A percentile compares a stretch with the other conserved stretches of the same genome.
Evolutionary conservation across 2,329 filamentous ascomycete genomes (phyloP).

Genomic region (Chrysoporthe cubensis): DNA sequence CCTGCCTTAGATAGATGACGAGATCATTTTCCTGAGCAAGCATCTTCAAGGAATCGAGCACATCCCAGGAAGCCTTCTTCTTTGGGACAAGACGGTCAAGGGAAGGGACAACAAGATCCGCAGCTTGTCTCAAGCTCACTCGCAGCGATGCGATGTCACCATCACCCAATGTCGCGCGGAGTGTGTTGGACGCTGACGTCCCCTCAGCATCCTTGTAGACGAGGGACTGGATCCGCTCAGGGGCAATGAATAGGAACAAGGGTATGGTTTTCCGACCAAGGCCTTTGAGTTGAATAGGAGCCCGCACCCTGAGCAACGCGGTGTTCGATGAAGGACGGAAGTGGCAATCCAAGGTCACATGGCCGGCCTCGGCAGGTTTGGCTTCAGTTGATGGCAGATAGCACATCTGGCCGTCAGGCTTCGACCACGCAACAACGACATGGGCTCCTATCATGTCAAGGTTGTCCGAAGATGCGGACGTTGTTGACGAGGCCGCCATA

Average conservation of each 20-base stretch:
- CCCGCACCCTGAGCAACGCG: conserved; percentile 12
- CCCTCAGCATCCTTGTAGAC: neutral
- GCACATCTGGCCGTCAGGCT: conserved; percentile 5
- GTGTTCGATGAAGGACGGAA: conserved; percentile 10
- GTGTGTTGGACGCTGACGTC: neutral
- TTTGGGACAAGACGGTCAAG: conserved; percentile 8
- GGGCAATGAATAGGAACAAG: conserved; percentile 15
- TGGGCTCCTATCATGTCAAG: conserved; percentile 8
- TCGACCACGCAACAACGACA: conserved; percentile 8
- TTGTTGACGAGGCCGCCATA: conserved; percentile 4
- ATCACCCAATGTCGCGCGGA: conserved; percentile 1
- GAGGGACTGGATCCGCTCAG: conserved; percentile 18
- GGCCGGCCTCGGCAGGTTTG: neutral
- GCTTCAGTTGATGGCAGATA: neutral
- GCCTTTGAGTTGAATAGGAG: conserved; percentile 13
- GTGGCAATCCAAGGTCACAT: conserved; percentile 11
- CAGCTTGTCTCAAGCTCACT: conserved; percentile 4
- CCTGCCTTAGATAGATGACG: conserved; percentile 5
- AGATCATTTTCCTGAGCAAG: conserved; percentile 10
- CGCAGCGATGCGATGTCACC: conserved; percentile 5
- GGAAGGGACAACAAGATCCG: conserved; percentile 8
- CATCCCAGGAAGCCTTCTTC: conserved; percentile 17
- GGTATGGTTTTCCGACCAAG: conserved; percentile 10
- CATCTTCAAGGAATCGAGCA: conserved; percentile 13
- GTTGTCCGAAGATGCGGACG: neutral